phyloP scores from a whole-genome alignment of 441 rosid genomes.

The Euphorbia celastroides region DNA sequence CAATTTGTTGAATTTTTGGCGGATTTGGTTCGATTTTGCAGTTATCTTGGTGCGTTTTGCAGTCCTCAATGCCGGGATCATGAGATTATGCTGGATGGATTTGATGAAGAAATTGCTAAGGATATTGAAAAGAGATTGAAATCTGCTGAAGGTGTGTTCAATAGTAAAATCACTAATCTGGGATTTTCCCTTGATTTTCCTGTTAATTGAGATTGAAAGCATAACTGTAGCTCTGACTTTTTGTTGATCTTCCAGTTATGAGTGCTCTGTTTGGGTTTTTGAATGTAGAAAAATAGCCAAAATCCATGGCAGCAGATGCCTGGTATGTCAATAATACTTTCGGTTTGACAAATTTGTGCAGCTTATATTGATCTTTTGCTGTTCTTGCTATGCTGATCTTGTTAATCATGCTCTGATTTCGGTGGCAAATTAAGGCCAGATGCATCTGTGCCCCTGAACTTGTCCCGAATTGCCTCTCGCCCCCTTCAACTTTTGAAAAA shows the following conservation, averaged over 20 bases:
- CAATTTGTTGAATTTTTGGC: not conserved
- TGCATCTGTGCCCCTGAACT: no score
- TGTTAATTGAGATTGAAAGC: not conserved
- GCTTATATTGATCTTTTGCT: not conserved
- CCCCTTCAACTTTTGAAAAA: no score
- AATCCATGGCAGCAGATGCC: not conserved
- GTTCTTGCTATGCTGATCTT: not conserved
- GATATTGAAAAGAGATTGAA: not conserved
- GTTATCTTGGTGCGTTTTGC: not conserved
- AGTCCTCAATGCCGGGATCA: not conserved
- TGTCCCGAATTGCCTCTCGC: no score
- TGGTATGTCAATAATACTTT: not conserved
- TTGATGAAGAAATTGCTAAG: not conserved
- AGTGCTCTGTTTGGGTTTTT: not conserved
- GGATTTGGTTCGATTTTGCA: not conserved
- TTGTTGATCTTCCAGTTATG: not conserved
- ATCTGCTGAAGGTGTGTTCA: not conserved
- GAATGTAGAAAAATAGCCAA: not conserved
- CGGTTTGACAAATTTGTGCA: not conserved
- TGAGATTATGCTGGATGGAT: not conserved
- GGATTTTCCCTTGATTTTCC: not conserved
- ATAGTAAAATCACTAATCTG: not conserved
- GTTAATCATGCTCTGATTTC: not conserved
- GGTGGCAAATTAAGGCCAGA: no score
- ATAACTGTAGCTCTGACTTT: not conserved